Evolutionary conservation across 1,284 basidiomycete species (phyloP), one percentile per base, ranked within the genome.

Genomic region (Caloboletus inedulis): DNA sequence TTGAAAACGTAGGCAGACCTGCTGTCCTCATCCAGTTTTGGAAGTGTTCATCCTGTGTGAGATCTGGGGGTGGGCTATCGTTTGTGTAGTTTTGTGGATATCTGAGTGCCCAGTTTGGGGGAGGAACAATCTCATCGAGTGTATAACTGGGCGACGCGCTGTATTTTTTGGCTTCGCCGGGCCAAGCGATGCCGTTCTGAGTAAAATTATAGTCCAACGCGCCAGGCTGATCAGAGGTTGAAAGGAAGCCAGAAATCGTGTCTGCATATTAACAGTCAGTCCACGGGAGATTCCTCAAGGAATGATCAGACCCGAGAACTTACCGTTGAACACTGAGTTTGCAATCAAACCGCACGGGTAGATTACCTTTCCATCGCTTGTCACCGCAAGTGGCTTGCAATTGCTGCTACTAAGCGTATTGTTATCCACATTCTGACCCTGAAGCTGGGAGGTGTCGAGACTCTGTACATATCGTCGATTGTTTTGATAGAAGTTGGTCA

Each of bases 1-100:
- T 98, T 40, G 93, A 86, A 74, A 99, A 99, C 1, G 95, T 98
- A 1, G 97, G 96, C 50, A 99, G 74, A 21, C 95, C 96, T 1
- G 97, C 93, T 2, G 94, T 96, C 55, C 96, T 85, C 97, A 99
- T 99, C 97, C 97, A 99, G 62, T 98, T 95, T 73, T 98, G 94
- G 77, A 99, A 98, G 67, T 94, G 95, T 71, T 99, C 92, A 68
- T 99, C 85, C 2, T 71, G 65, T 48, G 76, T 75, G 31, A 98
- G 77, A 65, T 98, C 77, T 12, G 93, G 95, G 33, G 90, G 82
- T n/a, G 78, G 77, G 52, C 77, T 83, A 9, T 74, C 72, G 5
- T 74, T 70, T 4, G 82, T 84, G 75, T 98, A 98, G 49, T 81
- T 81, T 57, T 90, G 69, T 0, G 91, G 90, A 73, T 78, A 98